Base-by-base conservation (phyloP, 2,329 filamentous ascomycete species). In the Claviceps maximensis region DNA sequence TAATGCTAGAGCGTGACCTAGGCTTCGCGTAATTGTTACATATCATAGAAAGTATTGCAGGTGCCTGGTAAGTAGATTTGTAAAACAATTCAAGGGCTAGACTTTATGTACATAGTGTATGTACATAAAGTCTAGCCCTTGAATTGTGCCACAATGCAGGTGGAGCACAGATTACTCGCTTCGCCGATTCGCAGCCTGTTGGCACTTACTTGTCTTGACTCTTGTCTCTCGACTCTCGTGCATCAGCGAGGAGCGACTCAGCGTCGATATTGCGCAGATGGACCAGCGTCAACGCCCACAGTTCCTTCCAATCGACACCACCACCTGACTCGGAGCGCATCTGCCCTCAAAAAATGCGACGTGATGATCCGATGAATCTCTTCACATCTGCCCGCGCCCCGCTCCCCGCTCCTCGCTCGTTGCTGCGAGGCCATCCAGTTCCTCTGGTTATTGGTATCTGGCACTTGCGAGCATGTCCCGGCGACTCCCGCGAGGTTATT, bases 301-400 rank as follows among this genome's bases (percentile, higher is more conserved):
- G 23, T 41, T 38, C 46, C 19, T n/a, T n/a, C n/a, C 41, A 29
- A 23, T 42, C 46, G 31, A 31, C 49, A 50, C 29, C 49, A 49
- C 55, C 53, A 55, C 50, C 49, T 53, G 55, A 58, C 56, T 50
- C 25, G 13, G 23, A 27, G 33, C 50, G 53, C 53, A 52, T 54
- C 50, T 44, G 21, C 41, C 44, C 49, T 33, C 31, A 33, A 25
- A 48, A 51, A 49, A 53, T 58, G 47, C 53, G 50, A 57, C 56
- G 51, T 55, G 53, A 53, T 55, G 38, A 36, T 53, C 55, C 53
- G 40, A 53, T 55, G 40, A 50, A 47, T 54, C 47, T 29, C 25
- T 49, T 45, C 45, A 49, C 55, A 54, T 4, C 10, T 38, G 29
- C 9, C 29, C 29, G 29, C n/a, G n/a, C n/a, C n/a, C n/a, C n/a